Percentiles rank a stretch among this genome's conserved stretches.
Evolutionary conservation across 495 filamentous ascomycete genomes (phyloP).

Genomic region (Aspergillus incahuasiensis): DNA sequence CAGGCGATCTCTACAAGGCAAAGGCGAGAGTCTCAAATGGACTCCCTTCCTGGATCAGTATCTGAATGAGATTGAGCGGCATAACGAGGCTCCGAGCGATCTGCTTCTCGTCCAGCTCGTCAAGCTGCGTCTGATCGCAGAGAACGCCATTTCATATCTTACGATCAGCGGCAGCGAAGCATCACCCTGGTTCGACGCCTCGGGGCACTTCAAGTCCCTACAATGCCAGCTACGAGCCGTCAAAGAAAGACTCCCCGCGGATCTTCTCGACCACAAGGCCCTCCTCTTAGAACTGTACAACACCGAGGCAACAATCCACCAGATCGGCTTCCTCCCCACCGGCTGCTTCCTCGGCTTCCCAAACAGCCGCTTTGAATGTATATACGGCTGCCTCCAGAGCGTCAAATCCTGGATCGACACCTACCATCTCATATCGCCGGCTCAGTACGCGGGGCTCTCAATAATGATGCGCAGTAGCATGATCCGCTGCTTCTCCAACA

Average conservation of each 20-base stretch:
- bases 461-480: neutral
- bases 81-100: slow-evolving; percentile 1
- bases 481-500: neutral
- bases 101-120: neutral
- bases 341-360: neutral
- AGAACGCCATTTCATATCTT: too few species aligned
- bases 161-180: too few species aligned
- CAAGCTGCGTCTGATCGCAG: too few species aligned
- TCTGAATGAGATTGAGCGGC: too few species aligned
- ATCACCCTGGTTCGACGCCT: too few species aligned
- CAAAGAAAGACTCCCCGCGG: too few species aligned
- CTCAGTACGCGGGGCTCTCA: slow-evolving; percentile 1
- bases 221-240: too few species aligned
- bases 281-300: slow-evolving; percentile 1
- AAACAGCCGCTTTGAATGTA: slow-evolving; percentile 3
- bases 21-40: slow-evolving; percentile 4
- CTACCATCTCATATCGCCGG: slow-evolving; percentile 3
- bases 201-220: too few species aligned
- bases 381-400: slow-evolving; percentile 1
- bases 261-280: too few species aligned
- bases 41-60: neutral
- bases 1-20: neutral
- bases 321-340: neutral
- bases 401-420: slow-evolving; percentile 7
- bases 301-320: slow-evolving; percentile 2